phyloP scores from a whole-genome alignment of 257 asterid genomes.

The Capsicum pubescens region DNA sequence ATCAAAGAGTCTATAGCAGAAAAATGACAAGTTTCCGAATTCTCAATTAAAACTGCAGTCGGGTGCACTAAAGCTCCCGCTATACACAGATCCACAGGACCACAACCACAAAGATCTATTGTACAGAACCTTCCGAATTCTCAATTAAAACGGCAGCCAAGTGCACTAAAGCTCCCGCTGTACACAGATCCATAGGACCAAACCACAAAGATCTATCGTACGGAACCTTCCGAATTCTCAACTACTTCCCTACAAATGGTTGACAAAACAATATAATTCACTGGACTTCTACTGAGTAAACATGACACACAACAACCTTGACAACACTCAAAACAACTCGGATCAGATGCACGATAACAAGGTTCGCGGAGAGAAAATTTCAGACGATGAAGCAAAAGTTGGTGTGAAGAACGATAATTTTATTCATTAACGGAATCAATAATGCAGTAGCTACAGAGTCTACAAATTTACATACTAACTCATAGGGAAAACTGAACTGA shows the following conservation, averaged over 20 bases:
- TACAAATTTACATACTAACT: slow-evolving; percentile 19
- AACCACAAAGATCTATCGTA: too few species aligned
- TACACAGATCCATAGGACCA: too few species aligned
- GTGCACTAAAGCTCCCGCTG: too few species aligned
- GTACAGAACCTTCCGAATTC: too few species aligned
- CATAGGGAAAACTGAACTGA: neutral
- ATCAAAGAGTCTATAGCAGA: neutral
- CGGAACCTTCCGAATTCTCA: neutral
- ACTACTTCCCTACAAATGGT: neutral
- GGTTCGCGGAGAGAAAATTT: neutral
- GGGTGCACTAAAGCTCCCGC: too few species aligned
- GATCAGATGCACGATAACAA: too few species aligned
- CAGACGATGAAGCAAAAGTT: neutral
- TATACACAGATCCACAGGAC: too few species aligned
- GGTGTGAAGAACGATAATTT: neutral
- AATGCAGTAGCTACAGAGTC: neutral
- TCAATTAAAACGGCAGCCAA: too few species aligned
- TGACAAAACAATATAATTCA: neutral
- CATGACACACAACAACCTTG: neutral
- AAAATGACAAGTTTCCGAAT: too few species aligned
- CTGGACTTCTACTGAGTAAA: neutral
- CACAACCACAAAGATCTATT: too few species aligned
- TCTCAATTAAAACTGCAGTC: too few species aligned
- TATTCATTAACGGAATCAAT: slow-evolving; percentile 10
- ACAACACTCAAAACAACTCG: neutral